phyloP scores from a whole-genome alignment of 306 rosid species.

The Citrullus colocynthis region DNA sequence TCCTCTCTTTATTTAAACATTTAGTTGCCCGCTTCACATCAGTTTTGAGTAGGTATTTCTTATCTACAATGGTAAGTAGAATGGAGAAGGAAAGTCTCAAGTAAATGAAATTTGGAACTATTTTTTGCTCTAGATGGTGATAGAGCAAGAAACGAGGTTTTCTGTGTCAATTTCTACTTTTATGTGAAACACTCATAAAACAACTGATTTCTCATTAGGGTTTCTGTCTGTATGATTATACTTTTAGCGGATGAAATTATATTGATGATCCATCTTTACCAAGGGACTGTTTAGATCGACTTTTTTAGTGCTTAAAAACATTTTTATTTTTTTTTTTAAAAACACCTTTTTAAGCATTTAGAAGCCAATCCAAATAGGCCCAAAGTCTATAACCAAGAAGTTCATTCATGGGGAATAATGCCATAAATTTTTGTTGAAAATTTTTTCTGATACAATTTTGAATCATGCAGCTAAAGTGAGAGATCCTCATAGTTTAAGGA shows the following conservation, averaged over 20 bases:
- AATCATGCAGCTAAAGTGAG: constrained; percentile 49
- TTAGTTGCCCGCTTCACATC: neutral
- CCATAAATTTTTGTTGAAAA: neutral
- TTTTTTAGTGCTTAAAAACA: no score
- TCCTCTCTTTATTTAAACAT: neutral
- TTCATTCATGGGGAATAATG: neutral
- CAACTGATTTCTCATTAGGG: neutral
- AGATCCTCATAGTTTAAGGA: constrained; percentile 30
- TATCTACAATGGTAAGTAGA: neutral
- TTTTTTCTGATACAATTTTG: neutral
- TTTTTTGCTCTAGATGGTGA: neutral
- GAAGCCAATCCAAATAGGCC: no score
- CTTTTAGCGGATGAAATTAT: neutral
- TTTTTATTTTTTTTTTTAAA: no score
- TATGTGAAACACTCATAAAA: neutral
- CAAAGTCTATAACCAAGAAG: neutral
- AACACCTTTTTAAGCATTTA: no score
- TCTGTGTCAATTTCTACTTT: neutral
- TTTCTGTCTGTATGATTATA: neutral
- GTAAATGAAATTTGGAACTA: neutral
- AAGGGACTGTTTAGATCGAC: no score
- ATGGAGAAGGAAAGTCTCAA: neutral
- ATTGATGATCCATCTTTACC: neutral
- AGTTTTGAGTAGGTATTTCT: neutral
- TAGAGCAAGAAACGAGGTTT: neutral